These are phyloP conservation scores for Coemansia sp. DNA, from an alignment of 192 early-diverging fungal genomes.

Conservation along the genomic window DNA sequence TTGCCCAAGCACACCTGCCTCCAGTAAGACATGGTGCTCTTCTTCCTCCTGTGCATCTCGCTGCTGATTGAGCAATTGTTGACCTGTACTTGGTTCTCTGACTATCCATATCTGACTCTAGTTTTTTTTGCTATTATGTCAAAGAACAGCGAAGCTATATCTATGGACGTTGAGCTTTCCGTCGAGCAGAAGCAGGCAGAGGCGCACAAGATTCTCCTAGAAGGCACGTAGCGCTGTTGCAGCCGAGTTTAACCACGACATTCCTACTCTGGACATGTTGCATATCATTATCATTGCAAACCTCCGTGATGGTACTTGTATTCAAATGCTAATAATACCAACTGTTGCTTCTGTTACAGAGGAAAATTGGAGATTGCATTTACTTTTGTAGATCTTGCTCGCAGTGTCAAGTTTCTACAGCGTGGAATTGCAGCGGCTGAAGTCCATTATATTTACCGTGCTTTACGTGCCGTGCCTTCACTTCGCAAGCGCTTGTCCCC, in stretches of 20 bases:
- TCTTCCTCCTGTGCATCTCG: not conserved
- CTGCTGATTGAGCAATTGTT: not conserved
- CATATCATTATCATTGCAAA: not conserved
- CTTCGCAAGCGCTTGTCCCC: slow-evolving; percentile 77
- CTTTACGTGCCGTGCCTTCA: slow-evolving; percentile 75
- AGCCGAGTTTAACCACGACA: not conserved
- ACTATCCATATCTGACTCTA: slow-evolving; percentile 1
- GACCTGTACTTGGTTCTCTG: not conserved
- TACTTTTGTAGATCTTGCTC: slow-evolving; percentile 75
- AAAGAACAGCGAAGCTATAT: slow-evolving; percentile 13
- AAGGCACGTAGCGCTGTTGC: slow-evolving; percentile 34
- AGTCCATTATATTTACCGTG: slow-evolving; percentile 84
- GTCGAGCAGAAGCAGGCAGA: slow-evolving; percentile 47
- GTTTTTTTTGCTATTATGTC: slow-evolving; percentile 16
- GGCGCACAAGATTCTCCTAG: slow-evolving; percentile 41
- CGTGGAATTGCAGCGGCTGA: slow-evolving; percentile 81
- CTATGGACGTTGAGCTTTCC: slow-evolving; percentile 50
- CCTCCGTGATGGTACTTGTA: not conserved
- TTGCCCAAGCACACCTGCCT: not conserved
- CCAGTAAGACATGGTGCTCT: not conserved
- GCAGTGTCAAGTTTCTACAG: slow-evolving; percentile 81
- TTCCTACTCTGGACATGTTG: not conserved
- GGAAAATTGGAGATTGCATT: not conserved
- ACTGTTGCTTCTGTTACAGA: not conserved
- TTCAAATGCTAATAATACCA: slow-evolving; percentile 7